Percentiles rank a stretch among this genome's conserved stretches.
Evolutionary conservation across 208 protist genomes (phyloP).

Genomic region (Wallacemonas sp.): DNA sequence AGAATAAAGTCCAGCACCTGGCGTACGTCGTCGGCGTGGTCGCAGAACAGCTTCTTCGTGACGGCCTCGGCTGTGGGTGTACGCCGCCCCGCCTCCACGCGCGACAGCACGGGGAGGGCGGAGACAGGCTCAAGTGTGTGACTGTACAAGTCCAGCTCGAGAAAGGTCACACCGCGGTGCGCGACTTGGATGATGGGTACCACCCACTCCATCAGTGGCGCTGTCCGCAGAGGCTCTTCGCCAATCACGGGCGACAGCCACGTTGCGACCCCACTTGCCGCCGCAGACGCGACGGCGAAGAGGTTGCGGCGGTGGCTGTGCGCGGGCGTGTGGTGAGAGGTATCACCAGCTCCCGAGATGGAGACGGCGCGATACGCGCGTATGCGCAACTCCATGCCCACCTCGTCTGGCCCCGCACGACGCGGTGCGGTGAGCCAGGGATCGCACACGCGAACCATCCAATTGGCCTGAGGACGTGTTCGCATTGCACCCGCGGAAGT

Average conservation of each 20-base stretch:
- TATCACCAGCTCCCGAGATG: slow-evolving; percentile 26
- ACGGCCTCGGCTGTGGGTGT: slow-evolving; percentile 12
- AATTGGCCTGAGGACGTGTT: too few relatives aligned
- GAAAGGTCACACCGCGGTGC: slow-evolving; percentile 1
- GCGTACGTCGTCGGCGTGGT: slow-evolving; percentile 63
- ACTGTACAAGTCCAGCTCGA: slow-evolving; percentile 6
- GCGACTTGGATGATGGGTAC: slow-evolving; percentile 1
- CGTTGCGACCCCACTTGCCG: neutral
- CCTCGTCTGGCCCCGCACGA: slow-evolving; percentile 17
- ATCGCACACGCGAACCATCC: neutral
- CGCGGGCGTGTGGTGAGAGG: too few relatives aligned
- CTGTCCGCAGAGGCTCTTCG: neutral
- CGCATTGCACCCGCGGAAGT: too few relatives aligned
- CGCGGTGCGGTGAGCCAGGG: neutral
- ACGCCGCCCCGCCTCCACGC: neutral
- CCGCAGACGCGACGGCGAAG: neutral
- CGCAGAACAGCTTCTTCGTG: slow-evolving; percentile 28
- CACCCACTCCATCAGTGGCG: slow-evolving; percentile 3
- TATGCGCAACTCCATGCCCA: slow-evolving; percentile 33
- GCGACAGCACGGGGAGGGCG: neutral
- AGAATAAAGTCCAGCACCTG: slow-evolving; percentile 72
- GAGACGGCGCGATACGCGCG: slow-evolving; percentile 38
- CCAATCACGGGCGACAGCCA: neutral
- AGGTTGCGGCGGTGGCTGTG: neutral
- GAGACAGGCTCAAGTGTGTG: neutral